A percentile compares a stretch with the other conserved stretches of the same genome.
phyloP scores from a whole-genome alignment of 495 filamentous ascomycete genomes.

The Cairneyella variabilis region DNA sequence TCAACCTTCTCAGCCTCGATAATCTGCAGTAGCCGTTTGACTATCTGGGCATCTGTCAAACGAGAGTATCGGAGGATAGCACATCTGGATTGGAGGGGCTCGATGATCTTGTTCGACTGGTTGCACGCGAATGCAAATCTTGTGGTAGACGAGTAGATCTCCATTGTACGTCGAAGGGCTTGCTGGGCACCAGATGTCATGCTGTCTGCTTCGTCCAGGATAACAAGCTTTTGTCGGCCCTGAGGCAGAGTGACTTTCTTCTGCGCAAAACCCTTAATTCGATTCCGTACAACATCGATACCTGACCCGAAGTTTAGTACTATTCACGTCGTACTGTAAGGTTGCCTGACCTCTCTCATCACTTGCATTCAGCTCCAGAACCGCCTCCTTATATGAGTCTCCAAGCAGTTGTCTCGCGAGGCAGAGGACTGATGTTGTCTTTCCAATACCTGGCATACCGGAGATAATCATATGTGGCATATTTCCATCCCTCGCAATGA shows the following conservation, averaged over 20 bases:
- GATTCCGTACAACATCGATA: constrained; percentile 97
- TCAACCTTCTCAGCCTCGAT: constrained; percentile 83
- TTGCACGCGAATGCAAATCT: constrained; percentile 99
- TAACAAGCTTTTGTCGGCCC: constrained; percentile 92
- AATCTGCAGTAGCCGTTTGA: constrained; percentile 86
- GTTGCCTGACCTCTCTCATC: constrained; percentile 76
- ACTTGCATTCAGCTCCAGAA: constrained; percentile 91
- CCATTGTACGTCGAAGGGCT: constrained; percentile 94
- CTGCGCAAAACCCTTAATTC: constrained; percentile 98
- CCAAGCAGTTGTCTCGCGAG: constrained; percentile 90
- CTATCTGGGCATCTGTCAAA: constrained; percentile 87
- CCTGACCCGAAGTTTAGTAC: constrained; percentile 36
- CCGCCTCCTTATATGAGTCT: constrained; percentile 94
- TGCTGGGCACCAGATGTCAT: constrained; percentile 98
- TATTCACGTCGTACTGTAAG: background rate
- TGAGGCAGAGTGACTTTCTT: constrained; percentile 96
- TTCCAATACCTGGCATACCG: constrained; percentile 98
- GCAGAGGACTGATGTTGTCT: constrained; percentile 94
- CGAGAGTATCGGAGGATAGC: constrained; percentile 94
- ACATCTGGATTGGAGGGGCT: constrained; percentile 93
- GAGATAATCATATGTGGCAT: constrained; percentile 99
- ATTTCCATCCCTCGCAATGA: constrained; percentile 98
- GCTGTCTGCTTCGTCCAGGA: constrained; percentile 95
- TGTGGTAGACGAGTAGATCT: constrained; percentile 96
- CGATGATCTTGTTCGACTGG: constrained; percentile 98